A percentile compares a stretch with the other conserved stretches of the same genome.
Conservation (phyloP, 176 grass and related monocot genomes). For the Rhynchospora pubera region DNA sequence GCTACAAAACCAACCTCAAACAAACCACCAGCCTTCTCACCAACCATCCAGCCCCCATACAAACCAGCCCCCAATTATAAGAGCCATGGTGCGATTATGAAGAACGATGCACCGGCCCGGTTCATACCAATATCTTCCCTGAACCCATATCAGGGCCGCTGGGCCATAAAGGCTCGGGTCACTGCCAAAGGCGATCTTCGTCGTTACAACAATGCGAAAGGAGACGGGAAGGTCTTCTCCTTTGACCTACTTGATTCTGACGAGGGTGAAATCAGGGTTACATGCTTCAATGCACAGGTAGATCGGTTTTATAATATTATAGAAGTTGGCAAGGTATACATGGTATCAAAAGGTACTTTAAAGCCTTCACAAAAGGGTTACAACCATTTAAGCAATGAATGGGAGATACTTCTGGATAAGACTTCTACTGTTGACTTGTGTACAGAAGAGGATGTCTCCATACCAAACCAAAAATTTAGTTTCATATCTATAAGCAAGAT, state of each 20-base stretch:
- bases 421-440: slow-evolving; percentile 70
- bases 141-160: slow-evolving; percentile 92
- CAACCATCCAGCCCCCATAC: slow-evolving; percentile 62
- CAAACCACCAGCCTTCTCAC: slow-evolving; percentile 36
- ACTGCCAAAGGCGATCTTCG: slow-evolving; percentile 83
- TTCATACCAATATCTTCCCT: slow-evolving; percentile 72
- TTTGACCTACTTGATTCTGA: slow-evolving; percentile 95
- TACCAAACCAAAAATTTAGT: slow-evolving; percentile 76
- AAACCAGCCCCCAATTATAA: slow-evolving; percentile 69
- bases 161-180: slow-evolving; percentile 88
- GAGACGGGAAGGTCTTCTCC: slow-evolving; percentile 93
- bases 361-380: slow-evolving; percentile 73
- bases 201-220: slow-evolving; percentile 88
- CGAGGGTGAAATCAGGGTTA: slow-evolving; percentile 74
- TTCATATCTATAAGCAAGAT: slow-evolving; percentile 70
- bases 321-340: slow-evolving; percentile 88
- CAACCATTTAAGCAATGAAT: slow-evolving; percentile 91
- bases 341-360: slow-evolving; percentile 80
- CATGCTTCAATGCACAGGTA: slow-evolving; percentile 69
- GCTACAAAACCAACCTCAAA: slow-evolving; percentile 16
- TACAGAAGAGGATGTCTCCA: slow-evolving; percentile 63
- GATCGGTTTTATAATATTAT: slow-evolving; percentile 83
- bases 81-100: slow-evolving; percentile 67
- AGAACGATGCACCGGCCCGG: slow-evolving; percentile 84
- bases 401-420: slow-evolving; percentile 83